A percentile compares a stretch with the other conserved stretches of the same genome.
Conservation (phyloP, 805 yeast species). For the Starmerella vaccinii region DNA sequence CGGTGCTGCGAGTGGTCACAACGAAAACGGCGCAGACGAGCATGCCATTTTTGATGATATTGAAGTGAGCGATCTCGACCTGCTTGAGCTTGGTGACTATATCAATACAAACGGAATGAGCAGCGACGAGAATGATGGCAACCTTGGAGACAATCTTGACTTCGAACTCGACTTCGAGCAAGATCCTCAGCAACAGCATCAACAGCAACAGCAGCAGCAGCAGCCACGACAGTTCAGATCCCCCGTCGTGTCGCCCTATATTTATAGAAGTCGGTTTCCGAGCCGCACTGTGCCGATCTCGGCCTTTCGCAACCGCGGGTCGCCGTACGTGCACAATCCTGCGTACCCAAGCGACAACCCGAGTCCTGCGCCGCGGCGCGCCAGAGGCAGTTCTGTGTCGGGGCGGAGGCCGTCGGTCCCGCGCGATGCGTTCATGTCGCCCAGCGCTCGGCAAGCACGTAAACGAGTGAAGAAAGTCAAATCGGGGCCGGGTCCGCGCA, state of each 20-base stretch:
- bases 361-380: constrained; percentile 19
- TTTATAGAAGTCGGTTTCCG: constrained; percentile 32
- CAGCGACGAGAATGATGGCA: constrained; percentile 45
- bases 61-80: constrained; percentile 38
- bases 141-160: constrained; percentile 25
- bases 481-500: constrained; percentile 4
- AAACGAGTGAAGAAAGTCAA: constrained; percentile 10
- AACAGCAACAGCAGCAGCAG: constrained; percentile 1
- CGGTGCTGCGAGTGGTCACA: not conserved
- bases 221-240: constrained; percentile 11
- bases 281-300: constrained; percentile 54
- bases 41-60: constrained; percentile 29
- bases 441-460: constrained; percentile 24
- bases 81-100: constrained; percentile 54
- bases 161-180: constrained; percentile 20
- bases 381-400: constrained; percentile 19
- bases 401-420: constrained; percentile 22
- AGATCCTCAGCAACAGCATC: not conserved
- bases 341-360: constrained; percentile 16
- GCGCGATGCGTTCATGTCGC: constrained; percentile 28
- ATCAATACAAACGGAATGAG: constrained; percentile 71
- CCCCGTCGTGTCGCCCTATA: constrained; percentile 25
- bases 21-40: not conserved
- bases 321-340: constrained; percentile 25
- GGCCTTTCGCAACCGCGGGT: constrained; percentile 78